A percentile compares a stretch with the other conserved stretches of the same genome.
Conservation (phyloP, 148 eudicot species). For the Drosera capensis region DNA sequence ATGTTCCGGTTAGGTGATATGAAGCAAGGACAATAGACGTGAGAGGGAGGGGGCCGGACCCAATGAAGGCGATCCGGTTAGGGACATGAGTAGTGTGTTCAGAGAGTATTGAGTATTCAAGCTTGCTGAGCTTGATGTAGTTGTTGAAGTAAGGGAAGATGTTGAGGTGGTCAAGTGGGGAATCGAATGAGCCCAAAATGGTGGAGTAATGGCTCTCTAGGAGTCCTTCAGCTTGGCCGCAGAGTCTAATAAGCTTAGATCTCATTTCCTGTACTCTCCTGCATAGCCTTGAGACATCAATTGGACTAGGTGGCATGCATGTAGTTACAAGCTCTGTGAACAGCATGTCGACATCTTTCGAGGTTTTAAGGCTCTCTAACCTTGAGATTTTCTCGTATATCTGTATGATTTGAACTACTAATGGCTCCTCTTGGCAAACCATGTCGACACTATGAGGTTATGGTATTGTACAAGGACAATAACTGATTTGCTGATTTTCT, state of each 20-base stretch:
- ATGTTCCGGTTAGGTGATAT: conserved; percentile 36
- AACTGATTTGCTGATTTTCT: no score
- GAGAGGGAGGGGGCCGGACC: conserved; percentile 90
- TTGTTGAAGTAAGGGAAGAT: conserved; percentile 67
- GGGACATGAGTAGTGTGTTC: conserved; percentile 22
- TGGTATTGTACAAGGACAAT: no score
- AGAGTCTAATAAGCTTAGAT: conserved; percentile 47
- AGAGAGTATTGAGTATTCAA: conserved; percentile 46
- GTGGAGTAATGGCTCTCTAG: conserved; percentile 64
- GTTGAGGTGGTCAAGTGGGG: conserved; percentile 56
- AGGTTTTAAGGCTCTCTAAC: conserved; percentile 36
- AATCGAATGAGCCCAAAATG: conserved; percentile 33
- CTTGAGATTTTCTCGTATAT: conserved; percentile 34
- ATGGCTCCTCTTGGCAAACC: conserved; percentile 30
- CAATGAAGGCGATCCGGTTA: conserved; percentile 46
- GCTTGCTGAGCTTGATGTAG: conserved; percentile 54
- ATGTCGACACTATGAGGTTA: conserved; percentile 32
- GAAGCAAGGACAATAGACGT: conserved; percentile 69
- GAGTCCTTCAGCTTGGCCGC: conserved; percentile 75
- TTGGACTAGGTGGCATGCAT: conserved; percentile 64
- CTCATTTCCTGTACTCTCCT: conserved; percentile 40
- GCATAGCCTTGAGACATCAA: conserved; percentile 52
- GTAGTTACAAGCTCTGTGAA: conserved; percentile 19
- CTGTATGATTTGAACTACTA: conserved; percentile 24
- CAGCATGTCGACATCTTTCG: conserved; percentile 36